phyloP scores from a whole-genome alignment of 2,329 filamentous ascomycete genomes.

The Calonectria pseudoturangicola region DNA sequence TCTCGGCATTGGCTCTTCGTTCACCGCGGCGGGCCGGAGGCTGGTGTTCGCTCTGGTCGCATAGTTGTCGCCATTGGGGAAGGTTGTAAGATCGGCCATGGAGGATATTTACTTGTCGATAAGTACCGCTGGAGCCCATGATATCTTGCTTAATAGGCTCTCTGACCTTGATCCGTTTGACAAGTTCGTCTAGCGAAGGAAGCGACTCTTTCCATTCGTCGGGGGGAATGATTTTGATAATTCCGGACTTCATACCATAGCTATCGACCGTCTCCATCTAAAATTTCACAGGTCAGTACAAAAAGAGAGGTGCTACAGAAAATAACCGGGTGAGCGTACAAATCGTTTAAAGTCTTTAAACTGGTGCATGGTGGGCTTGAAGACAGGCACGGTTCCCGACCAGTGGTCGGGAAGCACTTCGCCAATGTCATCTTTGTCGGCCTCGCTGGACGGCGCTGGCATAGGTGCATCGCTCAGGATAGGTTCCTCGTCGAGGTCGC shows the following conservation, averaged over 20 bases:
- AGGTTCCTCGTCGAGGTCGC: conserved; percentile 77
- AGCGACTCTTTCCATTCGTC: conserved; percentile 92
- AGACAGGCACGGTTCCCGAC: conserved; percentile 93
- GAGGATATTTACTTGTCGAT: conserved; percentile 97
- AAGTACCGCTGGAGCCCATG: conserved; percentile 94
- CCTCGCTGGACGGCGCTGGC: conserved; percentile 48
- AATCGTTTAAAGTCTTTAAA: conserved; percentile 96
- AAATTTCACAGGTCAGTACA: conserved; percentile 53
- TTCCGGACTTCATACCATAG: conserved; percentile 98
- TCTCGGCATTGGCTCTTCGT: conserved; percentile 78
- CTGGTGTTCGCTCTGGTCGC: conserved; percentile 96
- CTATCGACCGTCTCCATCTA: conserved; percentile 89
- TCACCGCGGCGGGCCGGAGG: conserved; percentile 93
- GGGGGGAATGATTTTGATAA: conserved; percentile 96
- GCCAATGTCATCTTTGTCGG: conserved; percentile 77
- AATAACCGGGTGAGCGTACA: conserved; percentile 69
- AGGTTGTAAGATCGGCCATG: conserved; percentile 97
- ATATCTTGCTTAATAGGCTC: conserved; percentile 99
- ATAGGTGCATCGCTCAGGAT: conserved; percentile 60
- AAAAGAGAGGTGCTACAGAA: conserved; percentile 2
- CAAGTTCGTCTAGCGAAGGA: conserved; percentile 85
- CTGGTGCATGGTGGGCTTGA: conserved; percentile 95
- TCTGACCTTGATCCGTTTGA: conserved; percentile 94
- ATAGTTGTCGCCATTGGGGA: conserved; percentile 95
- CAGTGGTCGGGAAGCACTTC: conserved; percentile 91